Base-by-base conservation (phyloP, 306 rosid genomes). In the Fragaria nilgerrensis region DNA sequence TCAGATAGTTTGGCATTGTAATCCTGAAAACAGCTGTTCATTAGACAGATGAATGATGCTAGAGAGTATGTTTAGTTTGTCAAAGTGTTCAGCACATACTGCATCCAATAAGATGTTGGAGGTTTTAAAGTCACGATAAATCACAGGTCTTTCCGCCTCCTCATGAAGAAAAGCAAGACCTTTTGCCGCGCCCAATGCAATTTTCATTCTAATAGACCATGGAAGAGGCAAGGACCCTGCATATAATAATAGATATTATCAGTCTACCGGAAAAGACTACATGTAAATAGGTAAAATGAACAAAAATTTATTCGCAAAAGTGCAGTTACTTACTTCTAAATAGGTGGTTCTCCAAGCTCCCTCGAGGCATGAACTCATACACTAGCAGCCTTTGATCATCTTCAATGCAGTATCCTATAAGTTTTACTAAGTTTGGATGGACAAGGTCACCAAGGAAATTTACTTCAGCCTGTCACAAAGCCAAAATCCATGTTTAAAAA, bases 211-310 rank as follows among this genome's bases (percentile, higher is more conserved):
- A 66, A 94, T 92, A 79, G 96, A 88, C 98, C 98, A 94, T 7
- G 98, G 98, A 85, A 94, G 98, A 76, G 98, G 98, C 81, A 94
- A 72, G 70, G 98, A 88, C 86, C 98, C 98, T 94, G 85, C 83
- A 81, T 5, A 68, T 8, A 69, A 14, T 22, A 5, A 62, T 65
- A 85, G 83, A 68, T 77, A 74, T 61, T 29, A 78, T 67, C 63
- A 74, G 29, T 80, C 76, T 43, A 67, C 75, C 50, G 80, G 67
- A 76, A 41, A 71, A 73, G 8, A 22, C 70, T 65, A 41, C 61
- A 19, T 20, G 23, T 45, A 45, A 45, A 44, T 17, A 58, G 69
- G 39, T 74, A 7, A 44, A 56, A 32, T 22, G 67, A 36, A 79
- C 15, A 44, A 72, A 65, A 70, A 63, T 9, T 47, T 69, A 37